These are phyloP conservation scores for Pseudocercospora vitis DNA, from an alignment of 2,329 filamentous ascomycete species.

Conservation along the genomic window DNA sequence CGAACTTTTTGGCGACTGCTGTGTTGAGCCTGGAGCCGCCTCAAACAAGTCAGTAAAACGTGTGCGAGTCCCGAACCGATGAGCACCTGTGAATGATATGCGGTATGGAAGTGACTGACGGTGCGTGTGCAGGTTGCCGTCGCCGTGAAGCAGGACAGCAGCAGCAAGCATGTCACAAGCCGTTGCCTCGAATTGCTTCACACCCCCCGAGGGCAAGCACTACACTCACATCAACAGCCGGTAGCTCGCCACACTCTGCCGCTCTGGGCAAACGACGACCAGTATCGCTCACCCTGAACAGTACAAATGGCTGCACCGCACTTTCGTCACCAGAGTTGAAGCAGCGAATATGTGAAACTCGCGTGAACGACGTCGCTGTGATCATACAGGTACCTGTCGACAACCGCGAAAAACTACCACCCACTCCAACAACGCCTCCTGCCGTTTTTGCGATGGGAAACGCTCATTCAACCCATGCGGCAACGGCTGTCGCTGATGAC, in stretches of 20 bases:
- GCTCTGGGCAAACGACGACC: conserved; percentile 24
- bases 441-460: conserved; percentile 32
- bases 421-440: conserved; percentile 24
- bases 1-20: not conserved
- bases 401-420: conserved; percentile 25
- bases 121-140: too few species aligned
- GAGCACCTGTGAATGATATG: too few species aligned
- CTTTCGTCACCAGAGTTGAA: conserved; percentile 27
- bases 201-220: conserved; percentile 19
- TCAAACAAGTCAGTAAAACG: too few species aligned
- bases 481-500: conserved; percentile 26
- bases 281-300: conserved; percentile 25
- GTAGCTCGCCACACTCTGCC: conserved; percentile 31
- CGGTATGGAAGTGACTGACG: not conserved
- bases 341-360: conserved; percentile 29
- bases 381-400: conserved; percentile 27
- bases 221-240: conserved; percentile 13
- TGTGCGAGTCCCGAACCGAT: too few species aligned
- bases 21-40: too few species aligned
- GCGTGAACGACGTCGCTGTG: conserved; percentile 18
- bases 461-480: conserved; percentile 28
- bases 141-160: not conserved
- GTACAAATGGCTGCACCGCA: conserved; percentile 32
- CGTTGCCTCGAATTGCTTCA: not conserved
- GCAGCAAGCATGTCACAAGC: conserved; percentile 5